phyloP scores from a whole-genome alignment of 805 yeast species.

The Blastobotrys terrestris region DNA sequence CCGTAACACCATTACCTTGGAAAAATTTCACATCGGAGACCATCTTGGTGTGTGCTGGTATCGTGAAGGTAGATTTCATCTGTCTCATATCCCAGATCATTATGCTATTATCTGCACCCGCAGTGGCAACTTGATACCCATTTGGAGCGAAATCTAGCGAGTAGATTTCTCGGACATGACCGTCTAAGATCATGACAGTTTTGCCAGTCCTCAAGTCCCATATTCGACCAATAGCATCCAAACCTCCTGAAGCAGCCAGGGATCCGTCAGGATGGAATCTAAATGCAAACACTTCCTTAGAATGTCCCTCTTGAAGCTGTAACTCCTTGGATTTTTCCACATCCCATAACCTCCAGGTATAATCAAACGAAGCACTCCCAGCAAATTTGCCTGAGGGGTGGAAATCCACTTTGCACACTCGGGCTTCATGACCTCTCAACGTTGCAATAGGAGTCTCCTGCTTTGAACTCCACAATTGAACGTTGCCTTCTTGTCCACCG shows the following conservation, averaged over 20 bases:
- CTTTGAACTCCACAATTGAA: conserved; percentile 34
- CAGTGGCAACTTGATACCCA: conserved; percentile 73
- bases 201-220: conserved; percentile 88
- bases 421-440: conserved; percentile 41
- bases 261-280: conserved; percentile 64
- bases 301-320: conserved; percentile 78
- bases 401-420: conserved; percentile 55
- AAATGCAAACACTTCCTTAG: conserved; percentile 59
- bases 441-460: conserved; percentile 21
- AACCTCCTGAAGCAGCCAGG: conserved; percentile 66
- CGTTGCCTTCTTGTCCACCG: conserved; percentile 42
- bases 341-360: conserved; percentile 90
- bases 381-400: conserved; percentile 58
- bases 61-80: conserved; percentile 36
- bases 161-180: conserved; percentile 70
- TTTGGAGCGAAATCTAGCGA: conserved; percentile 67
- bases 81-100: conserved; percentile 83
- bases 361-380: conserved; percentile 73
- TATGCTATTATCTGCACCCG: conserved; percentile 73
- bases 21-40: conserved; percentile 61
- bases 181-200: conserved; percentile 48
- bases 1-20: conserved; percentile 14
- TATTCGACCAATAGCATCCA: conserved; percentile 62
- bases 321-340: conserved; percentile 43
- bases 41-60: conserved; percentile 71